Base-by-base conservation (phyloP, 306 rosid genomes). In the Castanopsis chinensis region DNA sequence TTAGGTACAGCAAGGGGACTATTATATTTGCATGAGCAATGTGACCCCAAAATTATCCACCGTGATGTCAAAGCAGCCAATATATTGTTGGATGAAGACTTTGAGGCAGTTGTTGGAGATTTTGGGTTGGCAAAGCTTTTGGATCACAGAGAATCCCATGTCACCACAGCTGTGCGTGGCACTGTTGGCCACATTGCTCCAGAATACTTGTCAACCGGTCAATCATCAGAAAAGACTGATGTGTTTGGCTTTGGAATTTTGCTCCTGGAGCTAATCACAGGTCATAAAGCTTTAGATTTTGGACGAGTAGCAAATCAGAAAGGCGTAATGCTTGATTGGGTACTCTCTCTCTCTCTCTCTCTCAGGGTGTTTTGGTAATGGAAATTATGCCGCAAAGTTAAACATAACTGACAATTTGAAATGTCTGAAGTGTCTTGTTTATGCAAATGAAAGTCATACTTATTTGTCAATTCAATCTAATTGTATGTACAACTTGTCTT, bases 41-140 rank as follows among this genome's bases (percentile, higher is more conserved):
- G 99, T 70, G 99, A 95, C 82, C 99, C 99, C 21, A 95, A 90
- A 81, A 95, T 95, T 30, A 95, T 95, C 57, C 99, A 95, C 87
- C 97, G 99, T 1, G 98, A 95, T 82, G 99, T 95, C 69, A 95
- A 95, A 83, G 99, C 99, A 0, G 99, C 99, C 74, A 95, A 95
- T 79, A 93, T 95, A 70, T 87, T 95, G 89, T 90, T 95, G 27
- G 99, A 95, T 76, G 98, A 90, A 90, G 98, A 91, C 75, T 93
- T 90, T 32, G 99, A 95, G 78, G 98, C 97, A 9, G 98, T 95
- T 49, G 99, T 95, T 53, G 99, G 99, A 79, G 99, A 95, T 88
- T 95, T 95, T 35, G 99, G 99, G 78, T 83, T 95, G 88, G 99
- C 99, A 70, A 95, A 93, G 87, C 99, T 95, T 85, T 76, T 95